Evolutionary conservation across 768 basidiomycete genomes (phyloP), one percentile per base, ranked within the genome.

Genomic region (Naganishia vaughanmartiniae): DNA sequence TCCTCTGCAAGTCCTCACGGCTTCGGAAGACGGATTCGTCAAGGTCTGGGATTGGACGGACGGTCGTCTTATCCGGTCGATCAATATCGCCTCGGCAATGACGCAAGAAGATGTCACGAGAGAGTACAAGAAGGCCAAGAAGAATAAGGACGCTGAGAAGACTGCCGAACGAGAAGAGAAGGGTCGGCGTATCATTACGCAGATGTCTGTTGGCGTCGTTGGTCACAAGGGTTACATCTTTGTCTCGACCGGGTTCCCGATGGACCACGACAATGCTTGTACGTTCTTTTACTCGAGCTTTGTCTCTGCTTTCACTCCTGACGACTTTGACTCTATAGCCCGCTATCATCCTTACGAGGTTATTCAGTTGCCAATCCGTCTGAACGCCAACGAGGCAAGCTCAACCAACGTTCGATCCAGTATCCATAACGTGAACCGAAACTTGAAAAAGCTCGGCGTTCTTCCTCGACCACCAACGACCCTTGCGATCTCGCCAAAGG

Each of bases 31-130:
- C 74, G 95, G 93, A n/a, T 85, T 85, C 42, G 81, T 98, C 72
- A 87, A 90, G 78, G 83, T 96, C 30, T 99, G 96, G 96, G 93
- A 98, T 82, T 94, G 90, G 80, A 83, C 94, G 45, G 93, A 96
- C 70, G 93, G 89, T 6, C 83, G 85, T 10, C 82, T 96, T 14
- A 83, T 97, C 70, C 87, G 88, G 71, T 90, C 89, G 1, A 86
- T 96, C 72, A 84, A 87, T 69, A 76, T 92, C 54, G 84, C 84
- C 33, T 65, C 36, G 54, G 66, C 58, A 7, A 69, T 57, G 67
- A 39, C 34, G 26, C 26, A 34, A n/a, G 46, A 48, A 15, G 57
- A 60, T 33, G 65, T 53, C 65, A 51, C 48, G 28, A 9, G 53
- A 51, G 65, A 66, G 65, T 53, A 66, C 42, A 56, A 68, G 36